Evolutionary conservation across 805 yeast genomes (phyloP).

Genomic region (Candida ponderosae): DNA sequence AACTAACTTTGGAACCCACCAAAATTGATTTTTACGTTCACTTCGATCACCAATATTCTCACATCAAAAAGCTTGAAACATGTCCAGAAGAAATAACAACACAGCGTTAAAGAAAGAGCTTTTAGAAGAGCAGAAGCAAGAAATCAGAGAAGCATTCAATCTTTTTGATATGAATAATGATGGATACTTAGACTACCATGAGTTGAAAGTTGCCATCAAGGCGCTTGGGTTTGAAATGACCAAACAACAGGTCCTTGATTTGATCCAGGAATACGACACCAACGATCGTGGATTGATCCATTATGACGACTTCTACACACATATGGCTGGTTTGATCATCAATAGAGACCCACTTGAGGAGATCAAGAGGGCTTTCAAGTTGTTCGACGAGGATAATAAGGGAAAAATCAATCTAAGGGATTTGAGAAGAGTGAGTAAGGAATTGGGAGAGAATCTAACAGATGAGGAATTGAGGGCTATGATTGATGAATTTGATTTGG

Average conservation of each 20-base stretch:
- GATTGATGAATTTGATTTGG: constrained; percentile 96
- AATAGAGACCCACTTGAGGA: constrained; percentile 92
- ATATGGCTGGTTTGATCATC: constrained; percentile 73
- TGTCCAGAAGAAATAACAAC: constrained; percentile 1
- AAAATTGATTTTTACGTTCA: too few species aligned
- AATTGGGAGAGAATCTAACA: constrained; percentile 82
- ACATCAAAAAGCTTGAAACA: too few species aligned
- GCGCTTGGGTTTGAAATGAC: constrained; percentile 88
- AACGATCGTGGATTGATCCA: constrained; percentile 67
- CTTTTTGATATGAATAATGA: constrained; percentile 91
- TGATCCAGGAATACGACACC: constrained; percentile 75
- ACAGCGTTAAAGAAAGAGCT: constrained; percentile 47
- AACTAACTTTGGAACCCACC: too few species aligned
- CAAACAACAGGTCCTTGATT: constrained; percentile 64
- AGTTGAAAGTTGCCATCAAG: constrained; percentile 83
- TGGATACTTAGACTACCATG: constrained; percentile 87
- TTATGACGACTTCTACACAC: constrained; percentile 74
- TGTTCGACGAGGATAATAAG: constrained; percentile 82
- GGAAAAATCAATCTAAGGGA: constrained; percentile 81
- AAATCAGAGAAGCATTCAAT: constrained; percentile 85
- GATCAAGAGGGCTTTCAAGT: constrained; percentile 77
- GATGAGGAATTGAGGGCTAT: constrained; percentile 93
- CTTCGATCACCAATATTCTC: too few species aligned
- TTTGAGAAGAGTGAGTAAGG: constrained; percentile 83
- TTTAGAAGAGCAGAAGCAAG: constrained; percentile 82